These are phyloP conservation scores for Mucuna pruriens DNA, from an alignment of 306 rosid species.

Conservation along the genomic window DNA sequence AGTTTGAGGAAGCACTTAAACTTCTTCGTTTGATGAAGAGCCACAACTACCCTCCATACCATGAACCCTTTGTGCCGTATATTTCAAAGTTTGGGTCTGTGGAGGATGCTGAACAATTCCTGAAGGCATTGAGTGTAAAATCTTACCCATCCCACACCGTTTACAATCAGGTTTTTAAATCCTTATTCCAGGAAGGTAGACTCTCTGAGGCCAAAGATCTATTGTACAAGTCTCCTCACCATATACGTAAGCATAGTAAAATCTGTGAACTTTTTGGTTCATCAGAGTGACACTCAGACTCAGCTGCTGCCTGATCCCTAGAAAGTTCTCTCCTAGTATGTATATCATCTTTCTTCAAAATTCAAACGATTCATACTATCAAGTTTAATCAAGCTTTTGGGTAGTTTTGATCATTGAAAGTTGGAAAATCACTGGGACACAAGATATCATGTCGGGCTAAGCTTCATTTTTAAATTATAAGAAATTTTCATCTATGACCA, in stretches of 20 bases:
- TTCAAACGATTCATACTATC: neutral
- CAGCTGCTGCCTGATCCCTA: slow-evolving; percentile 40
- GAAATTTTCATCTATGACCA: slow-evolving; percentile 19
- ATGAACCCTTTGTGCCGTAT: slow-evolving; percentile 60
- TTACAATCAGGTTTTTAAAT: slow-evolving; percentile 64
- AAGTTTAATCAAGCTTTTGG: slow-evolving; percentile 33
- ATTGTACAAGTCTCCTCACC: slow-evolving; percentile 71
- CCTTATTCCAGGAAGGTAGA: slow-evolving; percentile 78
- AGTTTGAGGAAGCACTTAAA: slow-evolving; percentile 77
- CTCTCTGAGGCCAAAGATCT: slow-evolving; percentile 76
- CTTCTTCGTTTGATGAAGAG: slow-evolving; percentile 74
- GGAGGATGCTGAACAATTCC: slow-evolving; percentile 74
- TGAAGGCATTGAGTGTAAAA: slow-evolving; percentile 53
- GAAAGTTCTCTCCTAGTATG: neutral
- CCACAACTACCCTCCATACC: slow-evolving; percentile 66
- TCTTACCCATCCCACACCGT: slow-evolving; percentile 56
- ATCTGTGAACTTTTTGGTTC: slow-evolving; percentile 67
- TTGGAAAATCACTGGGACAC: neutral
- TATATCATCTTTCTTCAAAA: slow-evolving; percentile 9
- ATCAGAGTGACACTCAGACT: slow-evolving; percentile 34
- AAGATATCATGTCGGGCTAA: neutral
- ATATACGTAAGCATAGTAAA: slow-evolving; percentile 56
- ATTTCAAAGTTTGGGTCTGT: slow-evolving; percentile 82
- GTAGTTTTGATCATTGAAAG: slow-evolving; percentile 26
- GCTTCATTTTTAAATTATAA: slow-evolving; percentile 16